Conservation (phyloP, 192 early-diverging fungal species). For the Rhizophlyctis rosea region DNA sequence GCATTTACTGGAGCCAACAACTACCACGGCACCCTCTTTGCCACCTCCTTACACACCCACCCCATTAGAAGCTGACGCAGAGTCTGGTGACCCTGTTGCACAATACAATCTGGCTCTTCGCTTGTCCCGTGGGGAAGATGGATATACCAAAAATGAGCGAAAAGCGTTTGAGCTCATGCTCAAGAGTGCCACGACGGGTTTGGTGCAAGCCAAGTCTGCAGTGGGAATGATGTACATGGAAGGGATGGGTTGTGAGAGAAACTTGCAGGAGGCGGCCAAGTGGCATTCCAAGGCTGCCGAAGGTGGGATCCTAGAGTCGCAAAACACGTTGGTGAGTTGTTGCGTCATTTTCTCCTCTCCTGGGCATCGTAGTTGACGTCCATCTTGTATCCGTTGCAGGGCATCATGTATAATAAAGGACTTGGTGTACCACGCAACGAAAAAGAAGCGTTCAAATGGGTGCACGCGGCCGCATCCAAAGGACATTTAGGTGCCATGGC, state of each 20-base stretch:
- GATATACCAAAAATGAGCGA: background rate
- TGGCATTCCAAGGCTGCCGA: constrained; percentile 56
- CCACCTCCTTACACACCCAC: background rate
- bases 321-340: constrained; percentile 2
- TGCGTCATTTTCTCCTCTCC: background rate
- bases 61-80: too few species aligned
- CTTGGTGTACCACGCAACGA: background rate
- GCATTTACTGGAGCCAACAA: background rate
- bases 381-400: background rate
- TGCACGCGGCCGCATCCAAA: background rate
- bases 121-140: background rate
- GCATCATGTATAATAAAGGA: background rate
- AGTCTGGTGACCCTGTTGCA: background rate
- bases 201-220: background rate
- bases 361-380: background rate
- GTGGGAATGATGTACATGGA: background rate
- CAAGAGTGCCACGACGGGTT: background rate
- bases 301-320: constrained; percentile 23
- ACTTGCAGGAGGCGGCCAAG: background rate
- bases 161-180: constrained; percentile 40
- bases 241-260: background rate
- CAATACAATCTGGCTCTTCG: background rate
- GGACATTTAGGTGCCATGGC: background rate
- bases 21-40: background rate
- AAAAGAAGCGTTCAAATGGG: background rate